phyloP scores from a whole-genome alignment of 1,284 basidiomycete species.

The Gymnopus androsaceus region DNA sequence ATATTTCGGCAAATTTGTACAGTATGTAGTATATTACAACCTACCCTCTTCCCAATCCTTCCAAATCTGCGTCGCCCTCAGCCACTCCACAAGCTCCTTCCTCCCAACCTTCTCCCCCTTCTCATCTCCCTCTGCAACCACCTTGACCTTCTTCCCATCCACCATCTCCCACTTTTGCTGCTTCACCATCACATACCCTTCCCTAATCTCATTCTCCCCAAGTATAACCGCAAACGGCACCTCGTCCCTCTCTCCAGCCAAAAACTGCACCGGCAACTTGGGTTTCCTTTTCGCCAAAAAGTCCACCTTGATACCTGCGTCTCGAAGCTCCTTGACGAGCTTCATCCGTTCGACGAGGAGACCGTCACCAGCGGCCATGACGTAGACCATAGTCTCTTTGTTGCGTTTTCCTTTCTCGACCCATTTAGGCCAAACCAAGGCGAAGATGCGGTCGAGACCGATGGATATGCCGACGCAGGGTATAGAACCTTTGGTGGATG shows the following conservation, averaged over 20 bases:
- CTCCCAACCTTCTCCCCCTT: slow-evolving; percentile 72
- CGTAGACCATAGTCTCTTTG: slow-evolving; percentile 94
- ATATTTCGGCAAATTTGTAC: no score
- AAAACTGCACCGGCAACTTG: slow-evolving; percentile 86
- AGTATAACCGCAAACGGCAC: slow-evolving; percentile 92
- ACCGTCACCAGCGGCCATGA: slow-evolving; percentile 92
- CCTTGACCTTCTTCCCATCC: slow-evolving; percentile 73
- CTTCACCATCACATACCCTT: slow-evolving; percentile 88
- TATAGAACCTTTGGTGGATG: slow-evolving; percentile 57
- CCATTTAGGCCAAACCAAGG: slow-evolving; percentile 88
- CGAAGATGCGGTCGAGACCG: slow-evolving; percentile 95
- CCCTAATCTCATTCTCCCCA: slow-evolving; percentile 83
- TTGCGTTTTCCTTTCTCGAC: slow-evolving; percentile 75
- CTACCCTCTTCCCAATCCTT: slow-evolving; percentile 40
- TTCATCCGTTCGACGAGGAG: slow-evolving; percentile 84
- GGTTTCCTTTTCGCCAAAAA: slow-evolving; percentile 94
- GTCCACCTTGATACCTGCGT: slow-evolving; percentile 92
- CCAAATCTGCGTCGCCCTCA: slow-evolving; percentile 53
- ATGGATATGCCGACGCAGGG: slow-evolving; percentile 95
- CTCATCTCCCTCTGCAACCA: slow-evolving; percentile 51
- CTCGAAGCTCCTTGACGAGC: slow-evolving; percentile 83
- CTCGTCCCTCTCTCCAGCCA: slow-evolving; percentile 88
- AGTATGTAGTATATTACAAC: no score
- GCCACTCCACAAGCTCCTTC: slow-evolving; percentile 70
- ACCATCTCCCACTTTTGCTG: slow-evolving; percentile 85